Conservation (phyloP, 768 basidiomycete genomes). For the Sistotremastrum suecicum region DNA sequence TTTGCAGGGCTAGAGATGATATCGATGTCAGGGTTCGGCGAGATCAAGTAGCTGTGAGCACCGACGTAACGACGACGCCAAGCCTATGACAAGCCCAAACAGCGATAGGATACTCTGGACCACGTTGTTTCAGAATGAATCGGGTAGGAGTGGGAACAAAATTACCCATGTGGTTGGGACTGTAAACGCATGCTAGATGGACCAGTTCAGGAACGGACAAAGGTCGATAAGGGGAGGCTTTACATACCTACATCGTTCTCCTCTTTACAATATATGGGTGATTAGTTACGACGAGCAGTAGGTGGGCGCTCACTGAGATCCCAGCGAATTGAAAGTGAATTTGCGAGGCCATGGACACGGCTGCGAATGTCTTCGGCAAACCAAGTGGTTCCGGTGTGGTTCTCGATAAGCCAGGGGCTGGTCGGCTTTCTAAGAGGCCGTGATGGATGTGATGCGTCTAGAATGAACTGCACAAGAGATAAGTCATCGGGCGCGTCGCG, state of each 20-base stretch:
- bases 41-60: neutral
- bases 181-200: constrained; percentile 6
- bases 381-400: constrained; percentile 1
- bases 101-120: constrained; percentile 6
- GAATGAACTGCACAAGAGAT: constrained; percentile 3
- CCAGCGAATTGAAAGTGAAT: neutral
- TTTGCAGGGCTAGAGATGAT: constrained; percentile 2
- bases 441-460: constrained; percentile 2
- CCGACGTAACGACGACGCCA: constrained; percentile 2
- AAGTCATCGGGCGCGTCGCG: neutral
- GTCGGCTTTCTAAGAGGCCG: neutral
- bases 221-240: neutral
- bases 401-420: constrained; percentile 4
- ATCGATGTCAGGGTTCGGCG: neutral
- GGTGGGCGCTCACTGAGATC: neutral
- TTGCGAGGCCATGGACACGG: neutral
- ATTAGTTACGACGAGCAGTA: neutral
- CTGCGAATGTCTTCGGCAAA: constrained; percentile 2
- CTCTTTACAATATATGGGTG: neutral
- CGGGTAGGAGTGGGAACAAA: neutral
- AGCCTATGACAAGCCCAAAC: constrained; percentile 9
- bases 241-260: constrained; percentile 7
- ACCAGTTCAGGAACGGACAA: neutral
- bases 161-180: constrained; percentile 7
- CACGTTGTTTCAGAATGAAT: neutral